These are phyloP conservation scores for Shiraia sp. DNA, from an alignment of 2,329 filamentous ascomycete genomes.

Conservation along the genomic window DNA sequence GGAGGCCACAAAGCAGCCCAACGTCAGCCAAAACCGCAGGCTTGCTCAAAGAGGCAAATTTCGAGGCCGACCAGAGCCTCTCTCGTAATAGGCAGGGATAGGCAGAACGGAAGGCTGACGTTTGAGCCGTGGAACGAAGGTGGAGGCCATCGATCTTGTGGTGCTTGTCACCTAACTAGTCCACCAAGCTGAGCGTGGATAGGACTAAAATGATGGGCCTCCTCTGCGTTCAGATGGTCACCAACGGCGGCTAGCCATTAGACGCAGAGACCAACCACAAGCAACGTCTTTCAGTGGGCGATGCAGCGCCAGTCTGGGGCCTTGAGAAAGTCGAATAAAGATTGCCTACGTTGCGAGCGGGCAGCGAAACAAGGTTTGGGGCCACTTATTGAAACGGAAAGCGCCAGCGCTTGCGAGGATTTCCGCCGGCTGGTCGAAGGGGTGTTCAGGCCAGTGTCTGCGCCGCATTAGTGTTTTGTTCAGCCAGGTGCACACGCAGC, in stretches of 20 bases:
- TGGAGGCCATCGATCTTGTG: slow-evolving; percentile 6
- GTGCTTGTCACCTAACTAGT: too few species aligned
- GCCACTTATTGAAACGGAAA: slow-evolving; percentile 28
- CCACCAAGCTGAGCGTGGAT: too few species aligned
- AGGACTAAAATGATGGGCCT: too few species aligned
- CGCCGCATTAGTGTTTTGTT: slow-evolving; percentile 16
- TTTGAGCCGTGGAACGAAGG: too few species aligned
- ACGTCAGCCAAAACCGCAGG: slow-evolving; percentile 30
- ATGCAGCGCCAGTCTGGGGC: slow-evolving; percentile 12
- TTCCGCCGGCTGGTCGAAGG: slow-evolving; percentile 19
- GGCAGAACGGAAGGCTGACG: slow-evolving; percentile 1
- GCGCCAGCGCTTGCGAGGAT: slow-evolving; percentile 36
- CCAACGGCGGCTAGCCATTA: slow-evolving; percentile 10
- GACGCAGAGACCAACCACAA: slow-evolving; percentile 11
- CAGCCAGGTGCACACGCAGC: slow-evolving; percentile 3
- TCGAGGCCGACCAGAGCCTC: too few species aligned
- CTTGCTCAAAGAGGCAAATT: background rate
- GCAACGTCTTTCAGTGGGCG: background rate
- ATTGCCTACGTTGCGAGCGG: slow-evolving; percentile 25
- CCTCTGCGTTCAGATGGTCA: slow-evolving; percentile 10
- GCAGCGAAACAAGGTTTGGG: slow-evolving; percentile 34
- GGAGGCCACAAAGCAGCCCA: slow-evolving; percentile 20
- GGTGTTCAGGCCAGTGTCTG: slow-evolving; percentile 9
- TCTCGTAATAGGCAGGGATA: slow-evolving; percentile 10
- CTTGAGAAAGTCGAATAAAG: slow-evolving; percentile 29